Percentiles rank a stretch among this genome's conserved stretches.
phyloP scores from a whole-genome alignment of 106 monocot species.

The Chionographis japonica region DNA sequence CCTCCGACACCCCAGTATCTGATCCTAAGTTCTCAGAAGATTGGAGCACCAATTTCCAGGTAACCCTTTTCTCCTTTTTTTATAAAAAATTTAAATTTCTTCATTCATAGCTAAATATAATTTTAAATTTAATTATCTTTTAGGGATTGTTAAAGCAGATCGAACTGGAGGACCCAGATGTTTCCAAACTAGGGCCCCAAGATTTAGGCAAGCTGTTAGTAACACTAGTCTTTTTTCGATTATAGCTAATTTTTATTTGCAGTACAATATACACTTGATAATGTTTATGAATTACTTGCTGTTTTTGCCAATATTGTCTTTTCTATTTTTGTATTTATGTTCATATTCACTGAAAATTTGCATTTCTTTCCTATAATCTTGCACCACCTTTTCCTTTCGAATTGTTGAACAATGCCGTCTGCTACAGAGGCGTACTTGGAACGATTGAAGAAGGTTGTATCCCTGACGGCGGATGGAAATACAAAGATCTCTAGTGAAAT shows the following conservation, averaged over 20 bases:
- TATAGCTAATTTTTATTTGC: too few species aligned
- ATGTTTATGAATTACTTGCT: too few species aligned
- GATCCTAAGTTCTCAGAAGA: background rate
- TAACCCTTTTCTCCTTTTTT: background rate
- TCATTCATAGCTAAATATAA: background rate
- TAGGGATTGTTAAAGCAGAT: background rate
- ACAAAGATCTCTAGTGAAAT: background rate
- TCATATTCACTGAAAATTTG: too few species aligned
- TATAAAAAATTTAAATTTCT: background rate
- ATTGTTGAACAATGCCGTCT: too few species aligned
- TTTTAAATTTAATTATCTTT: background rate
- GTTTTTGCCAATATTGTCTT: background rate
- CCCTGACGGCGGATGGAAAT: background rate
- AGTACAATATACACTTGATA: too few species aligned
- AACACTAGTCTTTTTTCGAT: too few species aligned
- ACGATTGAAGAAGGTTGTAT: conserved; percentile 9
- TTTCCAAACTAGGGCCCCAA: background rate
- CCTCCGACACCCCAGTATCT: background rate
- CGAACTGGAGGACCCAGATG: background rate
- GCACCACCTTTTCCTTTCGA: too few species aligned
- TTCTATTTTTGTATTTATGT: too few species aligned
- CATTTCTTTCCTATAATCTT: too few species aligned
- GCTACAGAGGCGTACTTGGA: conserved; percentile 5
- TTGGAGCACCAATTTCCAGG: background rate
- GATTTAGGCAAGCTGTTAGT: conserved; percentile 1